phyloP scores from a whole-genome alignment of 352 stramenopile species.

The Detonula confervacea region DNA sequence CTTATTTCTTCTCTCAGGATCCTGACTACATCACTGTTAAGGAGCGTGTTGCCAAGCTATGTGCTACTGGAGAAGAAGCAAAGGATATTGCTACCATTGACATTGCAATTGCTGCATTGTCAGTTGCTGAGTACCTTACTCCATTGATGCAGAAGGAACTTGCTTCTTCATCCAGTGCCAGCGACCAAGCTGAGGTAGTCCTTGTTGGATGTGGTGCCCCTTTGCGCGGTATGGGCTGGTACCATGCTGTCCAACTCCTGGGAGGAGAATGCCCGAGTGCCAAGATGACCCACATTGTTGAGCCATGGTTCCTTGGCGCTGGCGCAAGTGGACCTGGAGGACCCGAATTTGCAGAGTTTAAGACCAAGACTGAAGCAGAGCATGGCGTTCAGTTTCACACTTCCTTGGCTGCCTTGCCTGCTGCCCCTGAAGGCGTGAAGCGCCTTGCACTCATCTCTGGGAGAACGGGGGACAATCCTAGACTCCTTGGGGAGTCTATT shows the following conservation, averaged over 20 bases:
- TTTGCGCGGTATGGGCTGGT: conserved; percentile 79
- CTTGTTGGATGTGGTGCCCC: conserved; percentile 83
- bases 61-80: conserved; percentile 23
- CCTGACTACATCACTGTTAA: conserved; percentile 83
- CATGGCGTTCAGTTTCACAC: conserved; percentile 81
- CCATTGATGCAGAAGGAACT: conserved; percentile 64
- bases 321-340: conserved; percentile 51
- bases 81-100: conserved; percentile 77
- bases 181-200: conserved; percentile 85
- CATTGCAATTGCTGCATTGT: conserved; percentile 76
- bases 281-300: too few species aligned
- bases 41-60: conserved; percentile 59
- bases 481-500: too few species aligned
- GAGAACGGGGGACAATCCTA: conserved; percentile 29
- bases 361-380: conserved; percentile 62
- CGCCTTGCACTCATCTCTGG: conserved; percentile 76
- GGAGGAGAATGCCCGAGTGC: conserved; percentile 67
- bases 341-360: conserved; percentile 79
- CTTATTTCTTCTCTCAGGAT: conserved; percentile 83
- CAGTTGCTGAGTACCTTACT: conserved; percentile 80
- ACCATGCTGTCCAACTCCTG: conserved; percentile 86
- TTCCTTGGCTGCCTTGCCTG: conserved; percentile 72
- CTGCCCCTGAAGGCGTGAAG: conserved; percentile 48
- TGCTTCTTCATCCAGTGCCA: too few species aligned
- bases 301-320: conserved; percentile 72